phyloP scores from a whole-genome alignment of 768 basidiomycete species.

The Lyophyllum shimeji region DNA sequence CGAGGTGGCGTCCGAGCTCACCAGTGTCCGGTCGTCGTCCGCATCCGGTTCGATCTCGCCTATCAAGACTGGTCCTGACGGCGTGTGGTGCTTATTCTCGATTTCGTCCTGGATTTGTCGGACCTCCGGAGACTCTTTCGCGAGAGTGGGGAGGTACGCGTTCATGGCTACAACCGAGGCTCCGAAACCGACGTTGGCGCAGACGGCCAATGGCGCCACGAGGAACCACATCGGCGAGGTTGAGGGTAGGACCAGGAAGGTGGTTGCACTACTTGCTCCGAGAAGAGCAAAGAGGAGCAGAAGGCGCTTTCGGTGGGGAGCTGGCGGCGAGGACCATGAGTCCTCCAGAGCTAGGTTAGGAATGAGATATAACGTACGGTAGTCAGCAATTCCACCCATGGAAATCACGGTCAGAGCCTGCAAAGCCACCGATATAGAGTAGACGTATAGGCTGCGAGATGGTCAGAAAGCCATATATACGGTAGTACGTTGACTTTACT shows the following conservation, averaged over 20 bases:
- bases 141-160: constrained; percentile 78
- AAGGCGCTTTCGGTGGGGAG: constrained; percentile 75
- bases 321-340: constrained; percentile 18
- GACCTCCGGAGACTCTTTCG: constrained; percentile 65
- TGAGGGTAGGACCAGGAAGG: constrained; percentile 76
- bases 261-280: constrained; percentile 66
- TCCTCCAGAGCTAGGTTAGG: neutral
- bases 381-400: constrained; percentile 89
- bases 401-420: constrained; percentile 96
- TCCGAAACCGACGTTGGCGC: constrained; percentile 86
- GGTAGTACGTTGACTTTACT: constrained; percentile 11
- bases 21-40: constrained; percentile 14
- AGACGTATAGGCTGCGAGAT: constrained; percentile 70
- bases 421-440: constrained; percentile 83
- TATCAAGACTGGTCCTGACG: constrained; percentile 3
- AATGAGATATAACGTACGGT: constrained; percentile 52
- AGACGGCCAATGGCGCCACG: constrained; percentile 66
- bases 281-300: constrained; percentile 72
- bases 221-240: constrained; percentile 69
- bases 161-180: constrained; percentile 89
- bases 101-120: constrained; percentile 36
- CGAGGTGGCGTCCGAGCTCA: constrained; percentile 28
- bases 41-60: constrained; percentile 13
- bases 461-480: neutral
- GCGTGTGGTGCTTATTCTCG: constrained; percentile 19